Base-by-base conservation (phyloP, 495 filamentous ascomycete species). In the Neurospora sp. region DNA sequence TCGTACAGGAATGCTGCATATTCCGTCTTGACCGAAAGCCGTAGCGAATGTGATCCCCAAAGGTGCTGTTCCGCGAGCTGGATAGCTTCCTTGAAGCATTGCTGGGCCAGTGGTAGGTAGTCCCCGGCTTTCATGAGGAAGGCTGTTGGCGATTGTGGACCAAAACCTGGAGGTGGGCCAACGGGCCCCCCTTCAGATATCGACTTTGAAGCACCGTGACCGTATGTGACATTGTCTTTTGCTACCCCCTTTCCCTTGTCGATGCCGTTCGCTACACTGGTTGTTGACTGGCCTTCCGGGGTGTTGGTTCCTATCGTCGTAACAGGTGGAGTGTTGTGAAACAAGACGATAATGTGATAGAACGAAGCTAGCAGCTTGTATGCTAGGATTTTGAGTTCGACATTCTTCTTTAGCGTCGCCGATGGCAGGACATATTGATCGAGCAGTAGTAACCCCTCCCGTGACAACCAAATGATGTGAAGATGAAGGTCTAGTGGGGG, bases 1-100 rank as follows among this genome's bases (percentile, higher is more conserved):
- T 99, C 96, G 84, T 96, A 97, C 5, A 97, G 85, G 78, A 97
- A 99, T 2, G 95, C 96, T n/a, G 91, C 88, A 79, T 94, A 96
- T 81, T 99, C 96, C 12, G 97, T 90, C 74, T 96, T 96, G 18
- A 97, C 91, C 0, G 93, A 96, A 0, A 99, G 86, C 3, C 96
- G 91, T 18, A 99, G 86, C 1, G 96, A 96, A 74, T 98, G 93
- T 0, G 92, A 94, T 40, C 94, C 94, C 73, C 94, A 92, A 20
- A 98, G 86, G 10, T 93, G 83, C 14, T 82, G 79, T 38, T 93
- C 91, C 4, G 95, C 93, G 6, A 94, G 86, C n/a, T 86, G 80
- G 14, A 90, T 84, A 4, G 93, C 93, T 73, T 94, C 89, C 40
- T 88, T 87, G 83, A 99, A 99, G 81, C 90, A 93, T 40, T 89